phyloP scores from a whole-genome alignment of 2,329 filamentous ascomycete genomes.

The Thermoascus crustaceus region DNA sequence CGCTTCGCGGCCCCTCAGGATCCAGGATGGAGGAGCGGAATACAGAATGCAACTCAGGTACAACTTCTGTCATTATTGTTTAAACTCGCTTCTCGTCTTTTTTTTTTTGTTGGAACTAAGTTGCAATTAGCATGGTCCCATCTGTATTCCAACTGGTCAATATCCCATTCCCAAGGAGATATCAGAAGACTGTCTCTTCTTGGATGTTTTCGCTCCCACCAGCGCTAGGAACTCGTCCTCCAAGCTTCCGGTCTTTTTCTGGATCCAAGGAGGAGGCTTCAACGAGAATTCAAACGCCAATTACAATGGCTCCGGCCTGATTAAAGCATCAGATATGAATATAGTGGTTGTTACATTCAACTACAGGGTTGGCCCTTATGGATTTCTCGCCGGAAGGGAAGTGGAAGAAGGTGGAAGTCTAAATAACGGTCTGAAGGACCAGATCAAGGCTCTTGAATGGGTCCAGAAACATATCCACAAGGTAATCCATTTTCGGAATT shows the following conservation, averaged over 20 bases:
- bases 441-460: slow-evolving; percentile 62
- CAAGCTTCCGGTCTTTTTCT: slow-evolving; percentile 57
- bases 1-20: slow-evolving; percentile 62
- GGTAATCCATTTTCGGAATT: slow-evolving; percentile 12
- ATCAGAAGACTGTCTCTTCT: slow-evolving; percentile 35
- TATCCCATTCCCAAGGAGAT: slow-evolving; percentile 51
- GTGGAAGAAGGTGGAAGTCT: slow-evolving; percentile 43
- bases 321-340: slow-evolving; percentile 48
- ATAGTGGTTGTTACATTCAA: slow-evolving; percentile 67
- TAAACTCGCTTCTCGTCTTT: too few relatives aligned
- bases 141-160: slow-evolving; percentile 61
- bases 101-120: slow-evolving; percentile 8
- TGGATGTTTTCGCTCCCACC: slow-evolving; percentile 35
- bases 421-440: slow-evolving; percentile 65
- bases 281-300: slow-evolving; percentile 51
- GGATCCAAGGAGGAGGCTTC: slow-evolving; percentile 56
- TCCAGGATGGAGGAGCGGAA: slow-evolving; percentile 40
- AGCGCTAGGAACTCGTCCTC: slow-evolving; percentile 26
- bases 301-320: slow-evolving; percentile 54
- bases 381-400: slow-evolving; percentile 58
- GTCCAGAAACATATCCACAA: slow-evolving; percentile 46
- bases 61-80: too few relatives aligned
- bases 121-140: slow-evolving; percentile 26
- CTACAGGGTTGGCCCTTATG: slow-evolving; percentile 67
- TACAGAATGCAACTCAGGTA: slow-evolving; percentile 51